Base-by-base conservation (phyloP, 257 asterid species). In the Solanum pimpinellifolium region DNA sequence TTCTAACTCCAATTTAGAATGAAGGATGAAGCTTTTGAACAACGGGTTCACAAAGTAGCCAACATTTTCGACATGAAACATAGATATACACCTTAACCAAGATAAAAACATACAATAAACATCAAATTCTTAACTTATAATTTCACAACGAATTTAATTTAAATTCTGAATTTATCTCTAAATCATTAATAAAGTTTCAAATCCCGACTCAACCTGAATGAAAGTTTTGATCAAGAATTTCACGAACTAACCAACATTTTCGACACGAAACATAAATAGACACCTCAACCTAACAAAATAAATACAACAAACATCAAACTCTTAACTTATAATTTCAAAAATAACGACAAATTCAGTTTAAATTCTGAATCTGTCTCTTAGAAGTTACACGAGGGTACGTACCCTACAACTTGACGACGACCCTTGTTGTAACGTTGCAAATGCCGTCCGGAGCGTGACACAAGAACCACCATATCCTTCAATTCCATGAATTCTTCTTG, bases 331-430 rank as follows among this genome's bases (percentile, higher is more conserved):
- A 46, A 27, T 25, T 25, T 15, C 5, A 29, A 80, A 80, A 76
- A 7, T 14, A 41, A 47, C 4, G 10, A 47, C 11, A 3, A 47
- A 20, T 47, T 80, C 6, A 29, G 1, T 29, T 31, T 81, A 81
- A 81, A 81, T 81, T 21, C 0, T 49, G 70, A 31, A 20, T 81
- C 3, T 1, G 0, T 5, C 20, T 18, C 6, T 56, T 15, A 2
- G 0, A 42, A 14, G 11, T 27, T 68, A 29, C 23, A 29, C 0
- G 27, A 18, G 20, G 12, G 21, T 4, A 89, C 90, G 33, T 8
- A 96, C 98, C 98, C 98, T 65, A 96, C 98, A 77, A 96, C 98
- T 91, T 93, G 98, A 76, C 98, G 98, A 87, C 93, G 95, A 42
- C 98, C 98, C 42, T 80, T 91, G 89, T 92, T 90, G 89, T 96